These are phyloP conservation scores for Aureobasidium sp. DNA, from an alignment of 2,329 filamentous ascomycete genomes.

Conservation along the genomic window DNA sequence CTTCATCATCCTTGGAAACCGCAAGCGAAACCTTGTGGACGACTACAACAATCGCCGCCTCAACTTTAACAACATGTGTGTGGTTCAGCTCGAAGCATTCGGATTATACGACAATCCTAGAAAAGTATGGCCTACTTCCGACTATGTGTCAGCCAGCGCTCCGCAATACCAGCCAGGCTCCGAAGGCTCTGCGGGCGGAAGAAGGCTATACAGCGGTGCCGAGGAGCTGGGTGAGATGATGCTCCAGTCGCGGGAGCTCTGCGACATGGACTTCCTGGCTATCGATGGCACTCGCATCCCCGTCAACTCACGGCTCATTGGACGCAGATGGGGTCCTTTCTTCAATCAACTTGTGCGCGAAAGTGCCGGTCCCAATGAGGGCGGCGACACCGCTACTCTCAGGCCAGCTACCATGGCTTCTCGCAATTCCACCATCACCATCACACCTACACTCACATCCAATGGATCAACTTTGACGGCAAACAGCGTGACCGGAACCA, in stretches of 20 bases:
- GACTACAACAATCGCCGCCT: constrained; percentile 97
- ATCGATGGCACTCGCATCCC: constrained; percentile 86
- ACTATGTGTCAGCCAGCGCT: constrained; percentile 75
- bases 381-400: constrained; percentile 64
- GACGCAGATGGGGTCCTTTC: constrained; percentile 86
- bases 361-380: constrained; percentile 58
- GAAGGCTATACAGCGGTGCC: constrained; percentile 66
- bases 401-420: constrained; percentile 48
- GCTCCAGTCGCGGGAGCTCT: constrained; percentile 69
- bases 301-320: constrained; percentile 83
- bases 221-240: constrained; percentile 80
- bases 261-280: constrained; percentile 95
- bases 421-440: constrained; percentile 76
- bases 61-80: constrained; percentile 93
- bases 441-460: constrained; percentile 57
- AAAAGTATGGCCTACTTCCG: constrained; percentile 66
- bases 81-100: constrained; percentile 95
- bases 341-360: constrained; percentile 88
- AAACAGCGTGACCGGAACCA: constrained; percentile 30
- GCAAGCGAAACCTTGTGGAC: constrained; percentile 87
- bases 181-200: constrained; percentile 60
- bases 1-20: constrained; percentile 90
- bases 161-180: constrained; percentile 30
- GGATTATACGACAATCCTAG: constrained; percentile 94
- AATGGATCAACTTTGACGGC: constrained; percentile 33